phyloP scores from a whole-genome alignment of 164 flowering plant genomes.

The Annona cherimola region DNA sequence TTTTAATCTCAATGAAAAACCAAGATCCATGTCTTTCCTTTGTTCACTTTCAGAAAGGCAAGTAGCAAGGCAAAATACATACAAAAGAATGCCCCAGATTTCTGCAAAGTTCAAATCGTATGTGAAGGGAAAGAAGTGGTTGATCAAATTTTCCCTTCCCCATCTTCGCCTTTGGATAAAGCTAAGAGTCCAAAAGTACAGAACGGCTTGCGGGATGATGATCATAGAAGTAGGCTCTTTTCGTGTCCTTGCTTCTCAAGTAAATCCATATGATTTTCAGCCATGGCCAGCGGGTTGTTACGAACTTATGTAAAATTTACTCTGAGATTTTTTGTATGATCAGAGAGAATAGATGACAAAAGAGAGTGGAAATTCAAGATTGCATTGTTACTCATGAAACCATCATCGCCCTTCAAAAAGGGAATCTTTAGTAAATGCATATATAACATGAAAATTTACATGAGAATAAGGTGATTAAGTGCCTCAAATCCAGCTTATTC shows the following conservation, averaged over 20 bases:
- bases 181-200: not conserved
- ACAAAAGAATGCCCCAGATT: slow-evolving; percentile 6
- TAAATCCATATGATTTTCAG: too few species aligned
- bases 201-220: not conserved
- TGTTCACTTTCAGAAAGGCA: not conserved
- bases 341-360: too few species aligned
- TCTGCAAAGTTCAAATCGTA: slow-evolving; percentile 9
- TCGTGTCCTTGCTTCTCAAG: slow-evolving; percentile 4
- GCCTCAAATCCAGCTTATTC: too few species aligned
- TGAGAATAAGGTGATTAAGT: too few species aligned
- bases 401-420: too few species aligned
- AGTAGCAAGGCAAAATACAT: slow-evolving; percentile 10
- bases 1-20: not conserved
- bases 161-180: not conserved
- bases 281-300: too few species aligned
- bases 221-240: not conserved
- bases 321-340: too few species aligned
- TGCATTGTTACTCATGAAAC: too few species aligned
- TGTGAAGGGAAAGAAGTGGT: slow-evolving; percentile 7
- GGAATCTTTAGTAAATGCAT: too few species aligned
- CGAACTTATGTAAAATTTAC: not conserved
- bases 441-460: too few species aligned
- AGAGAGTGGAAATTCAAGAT: too few species aligned
- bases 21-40: not conserved
- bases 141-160: not conserved